Evolutionary conservation across 371 early-diverging fungal species (phyloP).

Genomic region (Zopfochytrium polystomum): DNA sequence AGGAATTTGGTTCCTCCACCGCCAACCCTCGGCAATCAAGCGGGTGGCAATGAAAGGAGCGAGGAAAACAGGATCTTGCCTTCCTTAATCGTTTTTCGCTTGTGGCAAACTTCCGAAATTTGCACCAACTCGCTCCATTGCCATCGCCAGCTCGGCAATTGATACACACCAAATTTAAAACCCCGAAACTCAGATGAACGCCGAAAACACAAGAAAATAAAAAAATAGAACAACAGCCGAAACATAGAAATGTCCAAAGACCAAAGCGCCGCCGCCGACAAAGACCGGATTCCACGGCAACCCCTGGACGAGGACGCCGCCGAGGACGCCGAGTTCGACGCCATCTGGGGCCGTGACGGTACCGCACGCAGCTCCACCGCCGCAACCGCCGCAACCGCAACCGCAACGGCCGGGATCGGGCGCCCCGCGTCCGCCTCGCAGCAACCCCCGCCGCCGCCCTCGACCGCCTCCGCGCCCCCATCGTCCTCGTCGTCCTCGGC

Average conservation of each 20-base stretch:
- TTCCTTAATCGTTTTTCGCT: too few species aligned
- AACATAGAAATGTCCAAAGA: background rate
- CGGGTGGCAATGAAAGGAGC: too few species aligned
- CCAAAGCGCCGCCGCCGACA: background rate
- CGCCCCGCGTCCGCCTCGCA: background rate
- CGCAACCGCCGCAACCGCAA: background rate
- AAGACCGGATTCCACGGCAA: too few species aligned
- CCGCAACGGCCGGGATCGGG: background rate
- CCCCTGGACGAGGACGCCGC: slow-evolving; percentile 12
- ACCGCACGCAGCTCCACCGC: background rate
- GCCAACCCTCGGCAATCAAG: too few species aligned
- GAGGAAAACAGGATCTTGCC: too few species aligned
- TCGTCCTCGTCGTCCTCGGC: background rate
- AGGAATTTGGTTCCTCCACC: too few species aligned
- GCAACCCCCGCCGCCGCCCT: background rate
- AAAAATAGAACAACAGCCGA: background rate
- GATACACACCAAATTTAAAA: too few species aligned
- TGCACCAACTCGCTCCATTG: too few species aligned
- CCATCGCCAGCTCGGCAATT: too few species aligned
- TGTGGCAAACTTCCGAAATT: too few species aligned
- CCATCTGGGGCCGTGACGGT: slow-evolving; percentile 2
- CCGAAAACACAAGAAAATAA: background rate
- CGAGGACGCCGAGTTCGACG: slow-evolving; percentile 11
- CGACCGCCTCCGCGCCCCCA: background rate
- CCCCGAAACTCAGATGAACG: too few species aligned